Conservation (phyloP, 768 basidiomycete genomes). For the Lepiota brunneoincarnata region DNA sequence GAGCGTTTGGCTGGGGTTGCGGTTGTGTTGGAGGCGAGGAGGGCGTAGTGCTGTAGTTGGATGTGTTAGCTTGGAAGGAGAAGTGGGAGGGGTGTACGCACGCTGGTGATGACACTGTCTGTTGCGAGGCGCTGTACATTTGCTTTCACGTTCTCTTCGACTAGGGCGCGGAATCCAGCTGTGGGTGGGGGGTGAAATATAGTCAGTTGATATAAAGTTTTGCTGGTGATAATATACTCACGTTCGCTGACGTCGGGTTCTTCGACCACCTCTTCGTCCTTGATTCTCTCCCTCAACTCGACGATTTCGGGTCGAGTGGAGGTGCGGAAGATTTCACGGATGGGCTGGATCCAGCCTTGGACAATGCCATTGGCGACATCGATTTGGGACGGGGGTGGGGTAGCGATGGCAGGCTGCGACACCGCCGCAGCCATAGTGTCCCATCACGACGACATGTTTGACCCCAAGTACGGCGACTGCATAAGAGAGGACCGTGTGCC, state of each 20-base stretch:
- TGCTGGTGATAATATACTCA: slow-evolving; percentile 18
- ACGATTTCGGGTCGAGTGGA: slow-evolving; percentile 33
- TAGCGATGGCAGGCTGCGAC: slow-evolving; percentile 36
- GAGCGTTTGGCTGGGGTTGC: slow-evolving; percentile 2
- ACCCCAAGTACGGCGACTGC: slow-evolving; percentile 34
- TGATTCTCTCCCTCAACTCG: slow-evolving; percentile 24
- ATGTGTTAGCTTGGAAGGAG: neutral
- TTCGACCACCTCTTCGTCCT: slow-evolving; percentile 16
- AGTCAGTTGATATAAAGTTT: neutral
- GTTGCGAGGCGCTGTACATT: slow-evolving; percentile 19
- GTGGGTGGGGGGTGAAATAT: neutral
- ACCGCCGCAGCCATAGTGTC: slow-evolving; percentile 43
- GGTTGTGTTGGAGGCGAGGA: slow-evolving; percentile 2
- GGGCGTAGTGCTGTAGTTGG: slow-evolving; percentile 13
- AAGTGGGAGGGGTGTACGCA: slow-evolving; percentile 2
- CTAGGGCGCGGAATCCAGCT: slow-evolving; percentile 33
- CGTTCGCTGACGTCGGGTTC: slow-evolving; percentile 27
- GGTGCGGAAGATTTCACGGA: slow-evolving; percentile 31
- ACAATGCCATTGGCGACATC: slow-evolving; percentile 29
- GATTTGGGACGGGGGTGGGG: slow-evolving; percentile 18
- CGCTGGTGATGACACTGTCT: slow-evolving; percentile 18
- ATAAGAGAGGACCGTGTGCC: slow-evolving; percentile 35
- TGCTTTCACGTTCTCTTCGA: slow-evolving; percentile 15
- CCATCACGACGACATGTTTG: slow-evolving; percentile 40
- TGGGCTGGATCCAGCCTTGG: slow-evolving; percentile 39